Evolutionary conservation across 1,139 yeast genomes (phyloP).

Genomic region (Sugiyamaella pinicola): DNA sequence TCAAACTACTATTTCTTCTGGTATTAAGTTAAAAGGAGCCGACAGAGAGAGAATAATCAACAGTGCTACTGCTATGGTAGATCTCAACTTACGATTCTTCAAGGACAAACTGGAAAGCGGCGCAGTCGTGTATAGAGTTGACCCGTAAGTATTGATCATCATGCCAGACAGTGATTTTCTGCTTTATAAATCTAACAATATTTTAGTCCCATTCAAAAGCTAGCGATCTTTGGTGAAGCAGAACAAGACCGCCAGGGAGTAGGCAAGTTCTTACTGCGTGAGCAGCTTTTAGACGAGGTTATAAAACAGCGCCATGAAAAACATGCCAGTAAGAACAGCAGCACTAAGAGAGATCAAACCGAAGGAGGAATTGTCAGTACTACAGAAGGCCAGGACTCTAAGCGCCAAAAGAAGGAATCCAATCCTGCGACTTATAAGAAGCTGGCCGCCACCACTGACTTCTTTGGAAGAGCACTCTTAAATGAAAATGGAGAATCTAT

Average conservation of each 20-base stretch:
- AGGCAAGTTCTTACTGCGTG: slow-evolving; percentile 38
- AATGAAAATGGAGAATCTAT: background rate
- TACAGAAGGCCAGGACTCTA: slow-evolving; percentile 8
- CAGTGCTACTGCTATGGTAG: slow-evolving; percentile 36
- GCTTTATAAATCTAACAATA: slow-evolving; percentile 4
- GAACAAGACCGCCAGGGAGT: slow-evolving; percentile 32
- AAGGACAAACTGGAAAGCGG: slow-evolving; percentile 41
- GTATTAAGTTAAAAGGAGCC: slow-evolving; percentile 25
- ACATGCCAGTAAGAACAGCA: slow-evolving; percentile 23
- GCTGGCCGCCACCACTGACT: slow-evolving; percentile 4
- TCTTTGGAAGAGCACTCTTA: slow-evolving; percentile 14
- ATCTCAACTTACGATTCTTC: slow-evolving; percentile 33
- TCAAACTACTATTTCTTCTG: slow-evolving; percentile 26
- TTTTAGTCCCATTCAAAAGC: slow-evolving; percentile 41
- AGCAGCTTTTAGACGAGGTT: slow-evolving; percentile 32
- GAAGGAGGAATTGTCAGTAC: slow-evolving; percentile 2
- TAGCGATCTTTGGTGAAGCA: slow-evolving; percentile 35
- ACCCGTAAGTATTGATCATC: slow-evolving; percentile 39
- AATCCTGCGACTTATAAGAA: background rate
- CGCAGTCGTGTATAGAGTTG: slow-evolving; percentile 36
- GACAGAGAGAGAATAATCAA: slow-evolving; percentile 33
- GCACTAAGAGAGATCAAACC: slow-evolving; percentile 19
- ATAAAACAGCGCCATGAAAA: slow-evolving; percentile 10
- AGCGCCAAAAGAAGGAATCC: slow-evolving; percentile 20
- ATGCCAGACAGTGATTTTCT: too few relatives aligned